phyloP scores from a whole-genome alignment of 106 monocot genomes.

The Acorus calamus region DNA sequence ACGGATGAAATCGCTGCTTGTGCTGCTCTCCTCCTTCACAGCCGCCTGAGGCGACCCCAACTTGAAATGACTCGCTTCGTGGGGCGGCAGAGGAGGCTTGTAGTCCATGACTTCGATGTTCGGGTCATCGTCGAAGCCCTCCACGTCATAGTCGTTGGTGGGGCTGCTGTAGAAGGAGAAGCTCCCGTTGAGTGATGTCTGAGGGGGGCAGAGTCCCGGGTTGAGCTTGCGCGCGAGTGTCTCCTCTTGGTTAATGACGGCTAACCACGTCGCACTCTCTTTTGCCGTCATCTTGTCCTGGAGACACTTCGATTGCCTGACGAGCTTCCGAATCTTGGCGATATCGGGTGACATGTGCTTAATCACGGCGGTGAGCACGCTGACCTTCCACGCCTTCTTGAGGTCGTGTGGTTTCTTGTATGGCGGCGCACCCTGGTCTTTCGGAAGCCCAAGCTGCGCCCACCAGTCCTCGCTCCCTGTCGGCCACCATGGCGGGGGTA shows the following conservation, averaged over 20 bases:
- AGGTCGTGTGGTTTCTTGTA: conserved; percentile 33
- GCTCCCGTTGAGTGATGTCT: neutral
- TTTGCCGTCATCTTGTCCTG: conserved; percentile 32
- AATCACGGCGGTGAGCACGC: conserved; percentile 22
- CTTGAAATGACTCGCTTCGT: no score
- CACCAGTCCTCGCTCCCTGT: conserved; percentile 24
- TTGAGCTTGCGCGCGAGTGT: neutral
- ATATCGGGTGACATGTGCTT: conserved; percentile 25
- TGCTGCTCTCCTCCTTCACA: neutral
- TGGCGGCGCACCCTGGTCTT: conserved; percentile 10
- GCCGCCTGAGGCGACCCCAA: neutral
- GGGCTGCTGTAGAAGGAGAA: conserved; percentile 2
- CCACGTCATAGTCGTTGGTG: conserved; percentile 6
- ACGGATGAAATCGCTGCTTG: neutral
- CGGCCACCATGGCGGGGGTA: conserved; percentile 33
- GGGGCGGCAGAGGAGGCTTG: neutral
- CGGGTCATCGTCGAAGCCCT: neutral
- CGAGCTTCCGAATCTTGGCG: conserved; percentile 6
- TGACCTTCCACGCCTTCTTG: conserved; percentile 22
- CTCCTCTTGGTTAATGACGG: conserved; percentile 8
- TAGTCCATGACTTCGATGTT: neutral
- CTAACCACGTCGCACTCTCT: conserved; percentile 9
- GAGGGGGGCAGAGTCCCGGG: conserved; percentile 1
- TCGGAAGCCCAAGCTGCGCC: conserved; percentile 3
- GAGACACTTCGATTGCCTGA: conserved; percentile 28